Evolutionary conservation across 1,284 basidiomycete genomes (phyloP).

Genomic region (Ustilago trichophora): DNA sequence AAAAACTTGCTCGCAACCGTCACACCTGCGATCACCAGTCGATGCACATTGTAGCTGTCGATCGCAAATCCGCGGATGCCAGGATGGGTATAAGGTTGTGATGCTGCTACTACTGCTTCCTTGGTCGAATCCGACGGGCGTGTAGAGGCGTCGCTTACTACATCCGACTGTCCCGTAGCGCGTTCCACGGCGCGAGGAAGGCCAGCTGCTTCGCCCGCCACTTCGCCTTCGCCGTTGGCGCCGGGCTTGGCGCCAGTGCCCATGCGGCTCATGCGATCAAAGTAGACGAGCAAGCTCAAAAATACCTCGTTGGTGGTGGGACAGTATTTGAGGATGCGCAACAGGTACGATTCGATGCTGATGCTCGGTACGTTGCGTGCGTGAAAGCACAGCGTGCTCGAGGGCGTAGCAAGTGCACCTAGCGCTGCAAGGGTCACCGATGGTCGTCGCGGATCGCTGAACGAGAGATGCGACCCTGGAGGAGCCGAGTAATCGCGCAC

Average conservation of each 20-base stretch:
- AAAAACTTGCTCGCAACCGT: conserved; percentile 99
- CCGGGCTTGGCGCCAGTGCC: conserved; percentile 67
- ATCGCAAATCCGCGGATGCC: conserved; percentile 81
- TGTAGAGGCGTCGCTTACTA: not conserved
- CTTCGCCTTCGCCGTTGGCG: conserved; percentile 38
- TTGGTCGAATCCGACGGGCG: conserved; percentile 9
- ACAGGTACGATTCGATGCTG: conserved; percentile 89
- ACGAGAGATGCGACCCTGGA: conserved; percentile 45
- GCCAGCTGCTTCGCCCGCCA: conserved; percentile 49
- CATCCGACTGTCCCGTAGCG: conserved; percentile 14
- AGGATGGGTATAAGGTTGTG: conserved; percentile 33
- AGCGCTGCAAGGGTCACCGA: conserved; percentile 78
- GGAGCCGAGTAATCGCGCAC: conserved; percentile 22
- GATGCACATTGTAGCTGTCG: conserved; percentile 95
- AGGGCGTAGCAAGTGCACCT: conserved; percentile 78
- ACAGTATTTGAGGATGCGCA: conserved; percentile 96
- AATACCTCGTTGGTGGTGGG: conserved; percentile 99
- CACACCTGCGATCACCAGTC: conserved; percentile 93
- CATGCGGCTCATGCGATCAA: conserved; percentile 82
- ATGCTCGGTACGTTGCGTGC: conserved; percentile 95
- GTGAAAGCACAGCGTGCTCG: conserved; percentile 89
- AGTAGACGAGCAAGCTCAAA: conserved; percentile 90
- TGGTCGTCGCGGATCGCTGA: conserved; percentile 47
- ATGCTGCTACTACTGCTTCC: not conserved
- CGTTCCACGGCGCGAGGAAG: conserved; percentile 39